Evolutionary conservation across 78 protist species (phyloP).

Genomic region (Dictyostelium brefeldianum): DNA sequence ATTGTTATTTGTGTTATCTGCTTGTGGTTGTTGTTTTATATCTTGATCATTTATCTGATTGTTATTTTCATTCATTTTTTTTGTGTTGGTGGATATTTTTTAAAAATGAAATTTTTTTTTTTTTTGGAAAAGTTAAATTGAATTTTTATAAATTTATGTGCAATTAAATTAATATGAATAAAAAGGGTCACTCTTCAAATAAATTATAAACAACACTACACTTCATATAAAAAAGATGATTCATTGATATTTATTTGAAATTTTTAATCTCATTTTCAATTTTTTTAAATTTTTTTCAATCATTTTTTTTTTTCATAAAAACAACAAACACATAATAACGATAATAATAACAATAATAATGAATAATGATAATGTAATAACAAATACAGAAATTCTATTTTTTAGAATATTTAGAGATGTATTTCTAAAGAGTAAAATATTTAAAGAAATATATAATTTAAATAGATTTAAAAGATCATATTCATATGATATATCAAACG

Average conservation of each 20-base stretch:
- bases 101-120: neutral
- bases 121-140: neutral
- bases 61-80: neutral
- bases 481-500: neutral
- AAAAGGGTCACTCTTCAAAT: too few relatives aligned
- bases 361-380: neutral
- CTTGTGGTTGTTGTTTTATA: neutral
- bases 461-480: conserved; percentile 13
- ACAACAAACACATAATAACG: too few relatives aligned
- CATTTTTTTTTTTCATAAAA: neutral
- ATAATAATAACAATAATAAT: too few relatives aligned
- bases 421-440: neutral
- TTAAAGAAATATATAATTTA: neutral
- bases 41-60: neutral
- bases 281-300: neutral
- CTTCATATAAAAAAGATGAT: too few relatives aligned
- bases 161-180: too few relatives aligned
- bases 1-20: neutral
- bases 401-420: neutral
- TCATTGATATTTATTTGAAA: too few relatives aligned
- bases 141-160: too few relatives aligned
- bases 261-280: neutral
- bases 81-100: neutral
- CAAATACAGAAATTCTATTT: neutral
- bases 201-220: too few relatives aligned